phyloP scores from a whole-genome alignment of 129 eudicot species.

The Arctium lappa region DNA sequence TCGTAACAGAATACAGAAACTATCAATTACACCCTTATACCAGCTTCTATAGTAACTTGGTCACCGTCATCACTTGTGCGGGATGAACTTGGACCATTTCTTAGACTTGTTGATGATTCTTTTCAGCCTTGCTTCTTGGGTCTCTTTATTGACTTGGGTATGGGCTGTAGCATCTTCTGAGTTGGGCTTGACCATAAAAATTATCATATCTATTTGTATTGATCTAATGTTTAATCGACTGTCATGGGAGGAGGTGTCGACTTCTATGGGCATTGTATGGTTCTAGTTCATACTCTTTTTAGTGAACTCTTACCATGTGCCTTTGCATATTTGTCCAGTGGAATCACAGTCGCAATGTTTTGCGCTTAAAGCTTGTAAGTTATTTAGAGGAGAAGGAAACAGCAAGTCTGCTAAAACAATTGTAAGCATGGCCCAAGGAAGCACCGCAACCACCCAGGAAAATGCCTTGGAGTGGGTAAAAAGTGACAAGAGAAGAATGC shows the following conservation, averaged over 20 bases:
- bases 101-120: neutral
- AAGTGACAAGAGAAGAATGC: conserved; percentile 92
- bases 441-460: conserved; percentile 60
- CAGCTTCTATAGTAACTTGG: neutral
- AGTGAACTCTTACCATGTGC: neutral
- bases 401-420: conserved; percentile 33
- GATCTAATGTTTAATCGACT: neutral
- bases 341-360: conserved; percentile 50
- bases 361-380: conserved; percentile 51
- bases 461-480: conserved; percentile 87
- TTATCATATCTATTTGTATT: neutral
- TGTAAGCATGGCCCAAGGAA: conserved; percentile 72
- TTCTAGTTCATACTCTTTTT: neutral
- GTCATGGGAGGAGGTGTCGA: neutral
- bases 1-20: neutral
- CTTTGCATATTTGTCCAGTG: conserved; percentile 38
- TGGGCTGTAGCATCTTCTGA: neutral
- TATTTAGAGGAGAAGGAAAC: conserved; percentile 45
- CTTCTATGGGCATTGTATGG: neutral
- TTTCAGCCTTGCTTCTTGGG: neutral
- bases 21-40: neutral
- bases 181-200: neutral
- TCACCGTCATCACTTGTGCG: neutral
- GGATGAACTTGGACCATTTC: neutral
- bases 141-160: neutral